Base-by-base conservation (phyloP, 768 basidiomycete genomes). In the Myochromella boudieri region DNA sequence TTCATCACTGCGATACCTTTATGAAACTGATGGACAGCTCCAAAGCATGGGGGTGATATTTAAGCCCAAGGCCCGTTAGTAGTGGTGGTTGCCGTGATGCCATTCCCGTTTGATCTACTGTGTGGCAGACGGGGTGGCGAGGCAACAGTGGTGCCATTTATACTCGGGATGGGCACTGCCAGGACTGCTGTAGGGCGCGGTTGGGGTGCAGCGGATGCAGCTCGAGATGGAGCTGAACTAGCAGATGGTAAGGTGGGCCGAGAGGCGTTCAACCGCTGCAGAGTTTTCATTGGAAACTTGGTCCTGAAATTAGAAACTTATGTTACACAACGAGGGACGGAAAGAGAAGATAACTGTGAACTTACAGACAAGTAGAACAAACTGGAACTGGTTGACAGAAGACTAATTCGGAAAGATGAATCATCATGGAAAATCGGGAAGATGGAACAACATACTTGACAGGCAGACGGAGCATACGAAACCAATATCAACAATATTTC, bases 401-500 rank as follows among this genome's bases (percentile, higher is more conserved):
- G 58, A 97, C 95, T 97, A 56, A 32, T 26, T 22, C n/a, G 18
- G 33, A 46, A 6, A 38, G 0, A 14, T 33, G 17, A 15, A 39
- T 12, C 18, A 4, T 2, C 17, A 24, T 27, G 34, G 20, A 29
- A 24, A 34, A 41, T 38, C 47, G n/a, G 45, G 32, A 53, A 42
- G 6, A 25, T 24, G 34, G 24, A 54, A 31, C 52, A 46, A 76
- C 91, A 47, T 56, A 97, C 95, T 98, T 21, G 93, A 95, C 24
- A 99, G 69, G 64, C 97, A 99, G 25, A 99, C 94, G n/a, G 93
- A 95, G 64, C 97, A 99, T 17, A 99, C 94, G 56, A 94, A 99
- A 44, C 94, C 97, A 43, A 98, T 81, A 62, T 98, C 95, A 31
- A 98, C 82, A 38, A 97, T 95, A 43, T 87, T 86, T 65, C 97